phyloP scores from a whole-genome alignment of 768 basidiomycete genomes.

The Lentinus brumalis region DNA sequence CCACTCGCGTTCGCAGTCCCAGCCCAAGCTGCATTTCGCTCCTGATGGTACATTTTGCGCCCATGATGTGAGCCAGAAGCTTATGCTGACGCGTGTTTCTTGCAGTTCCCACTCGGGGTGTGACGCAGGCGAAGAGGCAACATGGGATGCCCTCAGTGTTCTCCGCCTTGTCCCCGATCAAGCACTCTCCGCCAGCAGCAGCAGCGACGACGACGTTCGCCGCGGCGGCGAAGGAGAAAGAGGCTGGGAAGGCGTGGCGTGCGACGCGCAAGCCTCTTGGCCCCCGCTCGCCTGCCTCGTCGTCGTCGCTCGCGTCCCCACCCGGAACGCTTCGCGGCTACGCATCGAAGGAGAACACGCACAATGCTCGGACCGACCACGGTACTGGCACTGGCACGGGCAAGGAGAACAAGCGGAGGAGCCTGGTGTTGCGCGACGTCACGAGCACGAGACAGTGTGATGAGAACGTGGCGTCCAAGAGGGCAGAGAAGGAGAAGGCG shows the following conservation, averaged over 20 bases:
- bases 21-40: constrained; percentile 33
- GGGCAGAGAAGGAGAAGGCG: constrained; percentile 3
- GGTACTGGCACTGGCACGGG: constrained; percentile 10
- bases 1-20: constrained; percentile 34
- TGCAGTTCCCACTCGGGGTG: constrained; percentile 23
- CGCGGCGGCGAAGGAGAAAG: constrained; percentile 20
- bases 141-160: constrained; percentile 17
- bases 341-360: constrained; percentile 18
- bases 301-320: constrained; percentile 7
- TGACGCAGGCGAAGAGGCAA: constrained; percentile 15
- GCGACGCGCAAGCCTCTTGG: constrained; percentile 29
- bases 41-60: constrained; percentile 21
- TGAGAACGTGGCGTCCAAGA: constrained; percentile 7
- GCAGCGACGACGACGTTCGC: background rate
- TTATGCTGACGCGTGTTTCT: background rate
- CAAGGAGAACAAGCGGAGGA: constrained; percentile 18
- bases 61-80: background rate
- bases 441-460: constrained; percentile 13
- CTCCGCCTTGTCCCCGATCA: constrained; percentile 26
- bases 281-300: constrained; percentile 28
- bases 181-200: constrained; percentile 17
- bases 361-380: constrained; percentile 7
- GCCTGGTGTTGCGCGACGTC: constrained; percentile 22
- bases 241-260: constrained; percentile 11
- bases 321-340: constrained; percentile 11